These are phyloP conservation scores for Coemansia sp. DNA, from an alignment of 371 early-diverging fungal species.

Conservation along the genomic window DNA sequence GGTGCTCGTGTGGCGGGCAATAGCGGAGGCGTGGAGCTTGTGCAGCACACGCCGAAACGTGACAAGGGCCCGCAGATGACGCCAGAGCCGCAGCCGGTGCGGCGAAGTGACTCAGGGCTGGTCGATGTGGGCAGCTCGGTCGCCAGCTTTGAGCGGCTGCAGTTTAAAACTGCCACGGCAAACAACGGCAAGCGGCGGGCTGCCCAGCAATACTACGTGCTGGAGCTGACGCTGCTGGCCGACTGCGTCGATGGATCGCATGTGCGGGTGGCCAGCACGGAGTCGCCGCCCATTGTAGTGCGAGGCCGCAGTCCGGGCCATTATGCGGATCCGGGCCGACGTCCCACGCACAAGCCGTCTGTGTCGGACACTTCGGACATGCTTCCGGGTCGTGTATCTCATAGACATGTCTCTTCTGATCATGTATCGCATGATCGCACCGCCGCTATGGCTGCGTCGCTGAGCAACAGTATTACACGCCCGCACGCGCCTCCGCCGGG, in stretches of 20 bases:
- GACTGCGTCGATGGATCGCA: constrained; percentile 58
- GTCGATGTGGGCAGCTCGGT: constrained; percentile 49
- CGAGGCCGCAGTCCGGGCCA: constrained; percentile 94
- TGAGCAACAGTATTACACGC: background rate
- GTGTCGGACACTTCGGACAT: background rate
- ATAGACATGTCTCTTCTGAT: background rate
- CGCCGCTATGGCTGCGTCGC: background rate
- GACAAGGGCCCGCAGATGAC: constrained; percentile 87
- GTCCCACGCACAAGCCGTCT: background rate
- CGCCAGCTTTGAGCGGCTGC: constrained; percentile 87
- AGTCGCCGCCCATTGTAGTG: constrained; percentile 84
- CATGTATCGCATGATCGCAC: background rate
- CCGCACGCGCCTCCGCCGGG: background rate
- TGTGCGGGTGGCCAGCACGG: constrained; percentile 64
- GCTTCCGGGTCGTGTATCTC: background rate
- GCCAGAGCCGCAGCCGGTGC: constrained; percentile 63
- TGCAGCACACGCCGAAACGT: constrained; percentile 92
- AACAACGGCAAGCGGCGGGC: constrained; percentile 88
- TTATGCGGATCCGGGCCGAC: constrained; percentile 61
- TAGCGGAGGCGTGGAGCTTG: constrained; percentile 73
- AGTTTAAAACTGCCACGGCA: constrained; percentile 93
- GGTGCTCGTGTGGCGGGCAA: constrained; percentile 68
- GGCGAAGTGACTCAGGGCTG: constrained; percentile 58
- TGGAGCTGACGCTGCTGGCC: constrained; percentile 69
- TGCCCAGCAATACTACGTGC: constrained; percentile 87